Conservation (phyloP, 2,329 filamentous ascomycete species). For the Trichophyton mentagrophytes region DNA sequence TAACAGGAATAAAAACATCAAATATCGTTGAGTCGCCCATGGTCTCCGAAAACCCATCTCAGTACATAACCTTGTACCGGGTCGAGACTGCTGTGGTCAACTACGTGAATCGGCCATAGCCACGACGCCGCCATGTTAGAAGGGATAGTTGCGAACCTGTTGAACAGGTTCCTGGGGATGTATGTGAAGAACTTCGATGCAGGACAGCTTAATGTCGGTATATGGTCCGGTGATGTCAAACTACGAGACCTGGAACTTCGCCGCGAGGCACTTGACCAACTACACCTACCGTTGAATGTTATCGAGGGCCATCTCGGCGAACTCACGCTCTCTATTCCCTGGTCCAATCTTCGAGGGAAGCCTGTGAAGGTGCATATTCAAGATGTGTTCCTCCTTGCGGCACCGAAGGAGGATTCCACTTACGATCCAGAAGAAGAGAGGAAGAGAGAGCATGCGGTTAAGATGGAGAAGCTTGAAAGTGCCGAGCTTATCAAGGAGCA, state of each 20-base stretch:
- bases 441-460: conserved; percentile 71
- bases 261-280: conserved; percentile 88
- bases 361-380: conserved; percentile 92
- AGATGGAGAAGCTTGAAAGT: conserved; percentile 97
- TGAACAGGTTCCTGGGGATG: conserved; percentile 99
- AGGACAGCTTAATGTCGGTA: conserved; percentile 92
- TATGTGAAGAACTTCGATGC: conserved; percentile 99
- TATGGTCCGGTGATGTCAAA: conserved; percentile 98
- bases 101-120: conserved; percentile 71
- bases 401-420: conserved; percentile 86
- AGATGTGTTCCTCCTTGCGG: conserved; percentile 90
- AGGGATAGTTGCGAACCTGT: conserved; percentile 86
- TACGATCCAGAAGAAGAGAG: conserved; percentile 92
- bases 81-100: conserved; percentile 57
- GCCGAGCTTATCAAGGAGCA: conserved; percentile 88
- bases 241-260: conserved; percentile 84
- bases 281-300: conserved; percentile 92
- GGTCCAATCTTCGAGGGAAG: conserved; percentile 90
- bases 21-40: not conserved
- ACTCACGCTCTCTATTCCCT: conserved; percentile 85
- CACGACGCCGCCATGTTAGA: conserved; percentile 60
- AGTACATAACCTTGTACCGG: not conserved
- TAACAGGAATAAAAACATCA: not conserved
- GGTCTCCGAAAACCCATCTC: not conserved
- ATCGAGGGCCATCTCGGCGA: conserved; percentile 87